Percentiles rank a stretch among this genome's conserved stretches.
Evolutionary conservation across 2,329 filamentous ascomycete species (phyloP).

Genomic region (Talaromyces sp.): DNA sequence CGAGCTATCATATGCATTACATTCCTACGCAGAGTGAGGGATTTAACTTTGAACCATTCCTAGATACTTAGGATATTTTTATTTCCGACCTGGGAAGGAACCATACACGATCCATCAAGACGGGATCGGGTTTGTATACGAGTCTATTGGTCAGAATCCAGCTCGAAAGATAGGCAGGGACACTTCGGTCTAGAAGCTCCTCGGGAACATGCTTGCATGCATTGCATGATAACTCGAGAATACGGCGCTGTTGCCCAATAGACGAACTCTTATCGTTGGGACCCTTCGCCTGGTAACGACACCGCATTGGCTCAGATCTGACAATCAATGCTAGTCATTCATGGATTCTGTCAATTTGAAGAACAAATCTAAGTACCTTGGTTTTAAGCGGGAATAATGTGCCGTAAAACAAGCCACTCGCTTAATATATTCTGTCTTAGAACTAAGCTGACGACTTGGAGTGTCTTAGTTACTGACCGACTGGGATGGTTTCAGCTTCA

Average conservation of each 20-base stretch:
- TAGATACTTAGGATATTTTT: too few species aligned
- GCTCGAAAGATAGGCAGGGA: not conserved
- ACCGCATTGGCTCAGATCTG: not conserved
- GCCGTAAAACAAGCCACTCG: not conserved
- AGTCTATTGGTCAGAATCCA: not conserved
- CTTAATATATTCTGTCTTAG: not conserved
- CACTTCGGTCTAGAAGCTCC: not conserved
- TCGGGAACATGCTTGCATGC: not conserved
- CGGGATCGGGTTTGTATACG: too few species aligned
- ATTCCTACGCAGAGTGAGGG: not conserved
- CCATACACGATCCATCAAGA: too few species aligned
- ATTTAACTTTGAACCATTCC: not conserved
- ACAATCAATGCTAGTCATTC: not conserved
- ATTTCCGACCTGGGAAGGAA: not conserved
- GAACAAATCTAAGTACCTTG: not conserved
- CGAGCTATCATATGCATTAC: not conserved
- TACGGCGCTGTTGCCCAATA: not conserved
- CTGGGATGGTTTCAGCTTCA: not conserved
- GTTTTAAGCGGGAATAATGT: not conserved
- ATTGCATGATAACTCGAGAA: not conserved
- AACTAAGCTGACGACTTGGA: not conserved
- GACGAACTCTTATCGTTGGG: too few species aligned
- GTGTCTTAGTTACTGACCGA: not conserved
- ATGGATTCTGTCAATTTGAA: not conserved
- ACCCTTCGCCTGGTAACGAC: not conserved